Conservation (phyloP, 2,329 filamentous ascomycete genomes). For the Dothideomycetes sp. region DNA sequence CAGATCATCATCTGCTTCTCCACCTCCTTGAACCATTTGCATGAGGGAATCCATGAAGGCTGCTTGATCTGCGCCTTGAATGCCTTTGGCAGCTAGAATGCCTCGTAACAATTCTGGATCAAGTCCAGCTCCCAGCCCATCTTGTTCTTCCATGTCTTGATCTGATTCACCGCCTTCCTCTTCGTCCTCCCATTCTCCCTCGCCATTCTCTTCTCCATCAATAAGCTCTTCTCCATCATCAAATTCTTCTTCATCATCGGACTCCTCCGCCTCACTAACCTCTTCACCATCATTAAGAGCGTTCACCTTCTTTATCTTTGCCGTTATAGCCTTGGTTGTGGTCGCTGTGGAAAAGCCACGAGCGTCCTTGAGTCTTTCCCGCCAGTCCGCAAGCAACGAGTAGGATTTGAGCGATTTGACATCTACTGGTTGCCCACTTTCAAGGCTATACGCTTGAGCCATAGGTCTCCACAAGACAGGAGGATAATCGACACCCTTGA, state of each 20-base stretch:
- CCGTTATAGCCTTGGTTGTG: conserved; percentile 1
- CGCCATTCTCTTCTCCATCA: conserved; percentile 9
- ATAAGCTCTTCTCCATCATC: conserved; percentile 6
- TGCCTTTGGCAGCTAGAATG: conserved; percentile 19
- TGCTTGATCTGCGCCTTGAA: conserved; percentile 29
- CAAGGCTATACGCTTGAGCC: background rate
- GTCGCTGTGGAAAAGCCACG: conserved; percentile 8
- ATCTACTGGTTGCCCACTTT: conserved; percentile 10
- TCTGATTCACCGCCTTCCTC: conserved; percentile 10
- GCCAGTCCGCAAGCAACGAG: conserved; percentile 35
- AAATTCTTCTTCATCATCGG: conserved; percentile 7
- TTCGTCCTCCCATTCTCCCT: conserved; percentile 13
- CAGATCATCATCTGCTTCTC: conserved; percentile 27
- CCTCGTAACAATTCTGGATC: conserved; percentile 27
- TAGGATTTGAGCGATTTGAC: conserved; percentile 18
- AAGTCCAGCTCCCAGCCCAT: conserved; percentile 14
- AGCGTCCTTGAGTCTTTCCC: conserved; percentile 23
- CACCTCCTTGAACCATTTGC: conserved; percentile 31
- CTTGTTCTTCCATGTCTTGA: conserved; percentile 12
- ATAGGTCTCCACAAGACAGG: conserved; percentile 4
- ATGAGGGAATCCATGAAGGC: conserved; percentile 31
- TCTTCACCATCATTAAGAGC: conserved; percentile 4
- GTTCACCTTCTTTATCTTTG: conserved; percentile 2
- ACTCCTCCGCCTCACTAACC: too few species aligned
- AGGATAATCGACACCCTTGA: conserved; percentile 5